Conservation (phyloP, 805 yeast species). For the Starmerella khaoyaiensis region DNA sequence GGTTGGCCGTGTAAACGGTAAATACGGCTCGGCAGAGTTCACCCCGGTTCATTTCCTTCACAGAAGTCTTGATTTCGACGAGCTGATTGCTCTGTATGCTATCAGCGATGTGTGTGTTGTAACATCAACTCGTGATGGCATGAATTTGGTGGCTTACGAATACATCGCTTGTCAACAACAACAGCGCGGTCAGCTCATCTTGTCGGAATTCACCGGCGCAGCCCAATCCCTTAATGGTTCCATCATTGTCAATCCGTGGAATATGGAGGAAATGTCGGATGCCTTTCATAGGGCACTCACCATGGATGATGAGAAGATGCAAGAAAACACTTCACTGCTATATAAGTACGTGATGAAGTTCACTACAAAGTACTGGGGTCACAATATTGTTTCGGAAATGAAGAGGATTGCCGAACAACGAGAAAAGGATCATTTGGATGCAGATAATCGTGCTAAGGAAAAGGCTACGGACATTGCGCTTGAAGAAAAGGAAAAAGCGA, state of each 20-base stretch:
- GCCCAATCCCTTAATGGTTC: conserved; percentile 96
- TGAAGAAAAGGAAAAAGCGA: not conserved
- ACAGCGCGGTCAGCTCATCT: conserved; percentile 70
- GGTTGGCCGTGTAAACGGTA: conserved; percentile 93
- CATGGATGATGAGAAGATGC: conserved; percentile 66
- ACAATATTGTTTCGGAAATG: conserved; percentile 81
- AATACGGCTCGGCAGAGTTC: conserved; percentile 91
- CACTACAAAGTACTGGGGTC: conserved; percentile 96
- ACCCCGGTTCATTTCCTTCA: conserved; percentile 97
- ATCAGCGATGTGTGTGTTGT: conserved; percentile 85
- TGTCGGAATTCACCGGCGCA: conserved; percentile 98
- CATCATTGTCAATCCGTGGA: conserved; percentile 93
- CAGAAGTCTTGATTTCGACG: conserved; percentile 79
- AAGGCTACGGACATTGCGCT: conserved; percentile 11
- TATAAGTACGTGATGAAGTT: conserved; percentile 82
- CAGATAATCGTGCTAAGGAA: conserved; percentile 5
- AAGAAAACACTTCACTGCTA: conserved; percentile 66
- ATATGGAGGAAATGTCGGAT: conserved; percentile 80
- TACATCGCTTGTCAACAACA: conserved; percentile 90
- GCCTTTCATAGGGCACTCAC: conserved; percentile 81
- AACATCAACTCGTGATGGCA: conserved; percentile 92
- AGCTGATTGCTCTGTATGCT: conserved; percentile 74
- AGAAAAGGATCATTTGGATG: no score
- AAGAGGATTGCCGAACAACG: conserved; percentile 21
- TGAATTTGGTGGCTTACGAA: conserved; percentile 93